Conservation (phyloP, 495 filamentous ascomycete genomes). For the Trichoderma virens region DNA sequence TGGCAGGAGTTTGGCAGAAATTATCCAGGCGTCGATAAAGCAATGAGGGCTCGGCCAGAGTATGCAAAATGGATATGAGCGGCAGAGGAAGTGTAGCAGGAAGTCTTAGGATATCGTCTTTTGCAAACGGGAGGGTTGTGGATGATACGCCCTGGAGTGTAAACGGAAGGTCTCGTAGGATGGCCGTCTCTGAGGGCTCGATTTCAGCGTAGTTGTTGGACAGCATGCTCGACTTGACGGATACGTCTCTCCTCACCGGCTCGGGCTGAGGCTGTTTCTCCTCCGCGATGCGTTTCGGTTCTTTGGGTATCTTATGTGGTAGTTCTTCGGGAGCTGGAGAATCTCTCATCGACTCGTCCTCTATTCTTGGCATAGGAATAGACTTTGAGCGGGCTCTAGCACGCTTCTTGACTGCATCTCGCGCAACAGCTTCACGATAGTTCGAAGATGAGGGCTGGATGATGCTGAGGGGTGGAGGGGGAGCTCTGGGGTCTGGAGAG, state of each 20-base stretch:
- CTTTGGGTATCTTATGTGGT: slow-evolving; percentile 19
- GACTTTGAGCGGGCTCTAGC: slow-evolving; percentile 21
- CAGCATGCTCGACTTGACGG: slow-evolving; percentile 42
- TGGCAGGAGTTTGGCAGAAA: slow-evolving; percentile 65
- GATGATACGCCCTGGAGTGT: slow-evolving; percentile 92
- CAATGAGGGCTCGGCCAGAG: slow-evolving; percentile 85
- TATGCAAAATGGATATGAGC: slow-evolving; percentile 79
- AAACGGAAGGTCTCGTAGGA: slow-evolving; percentile 86
- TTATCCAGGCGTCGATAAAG: slow-evolving; percentile 70
- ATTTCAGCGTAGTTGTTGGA: slow-evolving; percentile 44
- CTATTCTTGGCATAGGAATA: slow-evolving; percentile 19
- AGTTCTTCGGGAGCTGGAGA: slow-evolving; percentile 50
- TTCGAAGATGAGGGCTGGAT: slow-evolving; percentile 17
- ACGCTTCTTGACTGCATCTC: slow-evolving; percentile 8
- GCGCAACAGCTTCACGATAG: slow-evolving; percentile 8
- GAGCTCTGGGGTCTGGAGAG: slow-evolving; percentile 40
- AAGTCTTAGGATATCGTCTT: slow-evolving; percentile 57
- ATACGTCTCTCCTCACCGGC: slow-evolving; percentile 28
- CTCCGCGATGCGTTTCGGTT: slow-evolving; percentile 17
- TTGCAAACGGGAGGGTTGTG: slow-evolving; percentile 66
- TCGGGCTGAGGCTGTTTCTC: slow-evolving; percentile 16
- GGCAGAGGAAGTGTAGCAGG: slow-evolving; percentile 75
- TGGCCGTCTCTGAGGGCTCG: slow-evolving; percentile 56
- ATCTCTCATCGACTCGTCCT: slow-evolving; percentile 40
- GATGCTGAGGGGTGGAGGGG: slow-evolving; percentile 29